Evolutionary conservation across 192 early-diverging fungal species (phyloP).

Genomic region (Mortierella hygrophila): DNA sequence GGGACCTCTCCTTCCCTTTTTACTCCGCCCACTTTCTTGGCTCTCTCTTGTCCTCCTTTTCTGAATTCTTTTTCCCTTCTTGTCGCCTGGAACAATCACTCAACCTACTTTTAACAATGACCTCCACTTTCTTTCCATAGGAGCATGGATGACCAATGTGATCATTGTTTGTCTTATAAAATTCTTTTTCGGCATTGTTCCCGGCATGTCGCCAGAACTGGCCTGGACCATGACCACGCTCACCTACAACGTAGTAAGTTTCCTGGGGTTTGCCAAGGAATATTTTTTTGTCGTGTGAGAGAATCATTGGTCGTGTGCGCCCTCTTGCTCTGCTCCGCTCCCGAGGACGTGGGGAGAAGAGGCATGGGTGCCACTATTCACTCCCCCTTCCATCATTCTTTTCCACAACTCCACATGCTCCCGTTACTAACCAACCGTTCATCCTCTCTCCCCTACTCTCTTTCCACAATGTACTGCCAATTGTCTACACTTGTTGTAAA

Average conservation of each 20-base stretch:
- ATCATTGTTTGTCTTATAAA: conserved; percentile 83
- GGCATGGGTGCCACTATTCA: neutral
- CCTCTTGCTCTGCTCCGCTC: neutral
- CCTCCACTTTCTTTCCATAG: conserved; percentile 58
- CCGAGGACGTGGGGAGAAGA: neutral
- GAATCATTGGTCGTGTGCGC: neutral
- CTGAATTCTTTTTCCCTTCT: neutral
- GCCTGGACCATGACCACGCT: conserved; percentile 98
- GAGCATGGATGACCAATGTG: conserved; percentile 92
- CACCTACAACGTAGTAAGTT: conserved; percentile 85
- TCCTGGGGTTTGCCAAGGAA: neutral
- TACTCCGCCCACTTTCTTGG: neutral
- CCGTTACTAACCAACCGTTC: neutral
- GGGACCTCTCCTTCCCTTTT: neutral
- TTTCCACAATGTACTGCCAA: conserved; percentile 1
- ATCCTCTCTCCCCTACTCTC: neutral
- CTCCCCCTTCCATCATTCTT: neutral
- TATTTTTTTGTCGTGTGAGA: conserved; percentile 1
- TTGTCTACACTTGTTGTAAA: too few species aligned
- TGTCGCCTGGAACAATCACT: neutral
- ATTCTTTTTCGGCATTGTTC: conserved; percentile 85
- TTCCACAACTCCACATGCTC: neutral
- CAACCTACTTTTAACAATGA: neutral
- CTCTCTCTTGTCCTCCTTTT: neutral
- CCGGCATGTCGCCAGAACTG: conserved; percentile 92